These are phyloP conservation scores for Edaphochlamys debaryana DNA, from an alignment of 139 green algal genomes.

Conservation along the genomic window DNA sequence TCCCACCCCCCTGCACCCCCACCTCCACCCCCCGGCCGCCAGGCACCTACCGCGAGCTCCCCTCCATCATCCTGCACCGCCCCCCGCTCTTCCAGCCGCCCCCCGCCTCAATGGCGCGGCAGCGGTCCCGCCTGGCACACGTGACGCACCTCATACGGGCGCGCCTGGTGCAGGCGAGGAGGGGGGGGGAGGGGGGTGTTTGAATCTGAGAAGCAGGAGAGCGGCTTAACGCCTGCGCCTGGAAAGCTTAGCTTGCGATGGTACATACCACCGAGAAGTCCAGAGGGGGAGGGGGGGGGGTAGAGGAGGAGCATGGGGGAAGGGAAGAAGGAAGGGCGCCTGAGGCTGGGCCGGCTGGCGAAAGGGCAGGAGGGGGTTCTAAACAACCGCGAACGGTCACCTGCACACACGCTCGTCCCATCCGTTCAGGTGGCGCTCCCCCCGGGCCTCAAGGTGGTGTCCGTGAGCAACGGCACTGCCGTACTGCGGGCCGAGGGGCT, in stretches of 20 bases:
- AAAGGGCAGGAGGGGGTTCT: too few species aligned
- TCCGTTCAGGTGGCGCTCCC: slow-evolving; percentile 39
- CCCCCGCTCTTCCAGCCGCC: slow-evolving; percentile 29
- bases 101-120: neutral
- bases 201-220: too few species aligned
- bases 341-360: too few species aligned
- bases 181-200: too few species aligned
- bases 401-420: too few species aligned
- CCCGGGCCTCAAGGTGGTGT: slow-evolving; percentile 11
- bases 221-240: too few species aligned
- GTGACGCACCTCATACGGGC: slow-evolving; percentile 52
- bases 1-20: neutral
- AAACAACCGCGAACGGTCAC: too few species aligned
- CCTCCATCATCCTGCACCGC: slow-evolving; percentile 50
- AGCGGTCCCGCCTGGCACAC: slow-evolving; percentile 41
- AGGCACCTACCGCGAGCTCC: slow-evolving; percentile 58
- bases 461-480: slow-evolving; percentile 33
- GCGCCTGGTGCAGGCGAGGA: slow-evolving; percentile 18
- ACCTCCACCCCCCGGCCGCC: neutral
- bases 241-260: too few species aligned
- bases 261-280: too few species aligned
- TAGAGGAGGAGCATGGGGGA: too few species aligned
- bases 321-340: too few species aligned
- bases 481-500: slow-evolving; percentile 47
- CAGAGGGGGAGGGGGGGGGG: too few species aligned